Percentiles rank a stretch among this genome's conserved stretches.
These are phyloP conservation scores for Rhodotorula mucilaginosa DNA, from an alignment of 1,284 basidiomycete genomes.

Conservation along the genomic window DNA sequence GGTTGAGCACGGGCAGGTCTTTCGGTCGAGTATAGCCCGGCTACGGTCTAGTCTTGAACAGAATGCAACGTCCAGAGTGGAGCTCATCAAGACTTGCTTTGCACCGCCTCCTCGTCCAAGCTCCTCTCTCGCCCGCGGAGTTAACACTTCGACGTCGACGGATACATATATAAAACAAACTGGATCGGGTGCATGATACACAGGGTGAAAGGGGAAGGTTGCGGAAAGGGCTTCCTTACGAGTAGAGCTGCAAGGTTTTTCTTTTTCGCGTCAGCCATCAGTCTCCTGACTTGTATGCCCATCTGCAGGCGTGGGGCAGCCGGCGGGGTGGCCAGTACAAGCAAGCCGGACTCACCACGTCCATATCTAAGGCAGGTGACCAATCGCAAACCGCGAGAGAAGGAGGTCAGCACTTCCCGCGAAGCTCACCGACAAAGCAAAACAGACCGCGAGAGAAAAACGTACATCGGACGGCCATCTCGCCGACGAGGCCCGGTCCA, in stretches of 20 bases:
- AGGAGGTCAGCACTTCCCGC: not conserved
- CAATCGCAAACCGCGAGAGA: too few relatives aligned
- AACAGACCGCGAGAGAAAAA: not conserved
- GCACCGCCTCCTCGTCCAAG: conserved; percentile 66
- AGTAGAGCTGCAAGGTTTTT: too few relatives aligned
- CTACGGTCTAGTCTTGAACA: too few relatives aligned
- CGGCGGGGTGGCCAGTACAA: too few relatives aligned
- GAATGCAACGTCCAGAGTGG: not conserved
- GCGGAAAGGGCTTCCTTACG: too few relatives aligned
- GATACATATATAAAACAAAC: too few relatives aligned
- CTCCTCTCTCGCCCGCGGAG: conserved; percentile 58
- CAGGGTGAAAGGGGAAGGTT: too few relatives aligned
- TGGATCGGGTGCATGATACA: too few relatives aligned
- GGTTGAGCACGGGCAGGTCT: not conserved
- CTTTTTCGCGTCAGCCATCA: too few relatives aligned
- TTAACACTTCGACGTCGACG: too few relatives aligned
- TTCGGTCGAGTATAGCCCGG: conserved; percentile 61
- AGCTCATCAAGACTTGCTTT: not conserved
- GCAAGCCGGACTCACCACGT: conserved; percentile 25
- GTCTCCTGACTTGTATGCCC: too few relatives aligned
- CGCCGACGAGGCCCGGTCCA: conserved; percentile 82
- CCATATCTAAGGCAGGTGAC: conserved; percentile 25
- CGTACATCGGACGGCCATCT: conserved; percentile 62
- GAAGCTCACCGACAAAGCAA: not conserved
- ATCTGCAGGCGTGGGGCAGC: too few relatives aligned